These are phyloP conservation scores for Ascochyta rabiei DNA, from an alignment of 2,329 filamentous ascomycete species.

Conservation along the genomic window DNA sequence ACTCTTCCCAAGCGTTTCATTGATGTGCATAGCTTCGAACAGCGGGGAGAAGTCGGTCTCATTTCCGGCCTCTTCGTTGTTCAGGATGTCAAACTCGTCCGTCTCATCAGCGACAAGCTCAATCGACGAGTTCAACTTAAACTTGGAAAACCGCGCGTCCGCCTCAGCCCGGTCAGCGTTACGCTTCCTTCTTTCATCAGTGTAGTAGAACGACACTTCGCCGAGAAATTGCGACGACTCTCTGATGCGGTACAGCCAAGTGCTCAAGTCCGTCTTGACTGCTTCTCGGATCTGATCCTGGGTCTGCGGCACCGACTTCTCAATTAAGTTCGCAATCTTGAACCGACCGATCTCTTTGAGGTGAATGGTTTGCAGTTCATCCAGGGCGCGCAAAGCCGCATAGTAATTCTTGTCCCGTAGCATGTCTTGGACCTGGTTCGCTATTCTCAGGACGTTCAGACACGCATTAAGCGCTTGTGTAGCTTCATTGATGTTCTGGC, in stretches of 20 bases:
- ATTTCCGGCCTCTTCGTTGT: conserved; percentile 81
- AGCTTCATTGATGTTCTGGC: conserved; percentile 95
- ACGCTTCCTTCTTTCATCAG: conserved; percentile 80
- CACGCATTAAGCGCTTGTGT: conserved; percentile 88
- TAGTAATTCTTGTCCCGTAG: conserved; percentile 95
- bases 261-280: conserved; percentile 96
- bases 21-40: conserved; percentile 94
- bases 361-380: conserved; percentile 95
- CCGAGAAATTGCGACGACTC: conserved; percentile 96
- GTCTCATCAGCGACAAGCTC: conserved; percentile 94
- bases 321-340: conserved; percentile 92
- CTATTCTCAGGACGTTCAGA: conserved; percentile 86
- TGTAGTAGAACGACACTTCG: conserved; percentile 96
- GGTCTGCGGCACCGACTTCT: conserved; percentile 90
- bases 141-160: conserved; percentile 75
- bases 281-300: conserved; percentile 93
- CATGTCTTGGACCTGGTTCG: conserved; percentile 93
- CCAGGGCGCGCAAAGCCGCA: conserved; percentile 87
- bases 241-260: conserved; percentile 92
- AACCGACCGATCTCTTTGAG: conserved; percentile 93
- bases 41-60: conserved; percentile 94
- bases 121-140: conserved; percentile 93
- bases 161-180: conserved; percentile 83
- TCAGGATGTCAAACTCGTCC: conserved; percentile 92
- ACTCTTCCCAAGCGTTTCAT: conserved; percentile 89